These are phyloP conservation scores for Xylariaceae sp. DNA, from an alignment of 2,329 filamentous ascomycete genomes.

Conservation along the genomic window DNA sequence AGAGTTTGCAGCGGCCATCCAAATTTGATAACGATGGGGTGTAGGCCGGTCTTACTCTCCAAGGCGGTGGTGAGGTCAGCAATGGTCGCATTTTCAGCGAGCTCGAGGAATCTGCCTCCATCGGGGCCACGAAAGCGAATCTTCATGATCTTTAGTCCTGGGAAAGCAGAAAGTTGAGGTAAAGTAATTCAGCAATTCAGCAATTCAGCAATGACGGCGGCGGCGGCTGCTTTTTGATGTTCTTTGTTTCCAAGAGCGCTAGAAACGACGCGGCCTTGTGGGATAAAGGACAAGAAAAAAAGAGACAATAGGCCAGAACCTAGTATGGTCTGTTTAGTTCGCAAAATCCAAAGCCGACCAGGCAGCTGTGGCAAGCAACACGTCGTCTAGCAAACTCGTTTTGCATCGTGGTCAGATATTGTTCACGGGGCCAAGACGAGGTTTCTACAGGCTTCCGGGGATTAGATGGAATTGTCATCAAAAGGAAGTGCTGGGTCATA, in stretches of 20 bases:
- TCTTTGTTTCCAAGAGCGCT: background rate
- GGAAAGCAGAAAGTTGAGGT: background rate
- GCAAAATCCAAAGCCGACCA: background rate
- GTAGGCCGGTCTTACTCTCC: slow-evolving; percentile 57
- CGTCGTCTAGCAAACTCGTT: background rate
- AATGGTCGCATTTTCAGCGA: slow-evolving; percentile 64
- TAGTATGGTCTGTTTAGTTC: background rate
- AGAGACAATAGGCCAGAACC: background rate
- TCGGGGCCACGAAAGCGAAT: slow-evolving; percentile 69
- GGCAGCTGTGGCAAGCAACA: slow-evolving; percentile 3
- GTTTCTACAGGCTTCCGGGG: slow-evolving; percentile 10
- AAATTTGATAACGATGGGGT: slow-evolving; percentile 70
- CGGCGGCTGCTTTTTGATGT: background rate
- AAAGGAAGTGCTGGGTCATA: background rate
- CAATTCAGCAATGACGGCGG: background rate
- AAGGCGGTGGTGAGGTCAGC: slow-evolving; percentile 56
- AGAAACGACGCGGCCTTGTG: background rate
- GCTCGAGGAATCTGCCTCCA: slow-evolving; percentile 63
- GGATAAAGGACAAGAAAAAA: background rate
- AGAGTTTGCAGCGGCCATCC: slow-evolving; percentile 75
- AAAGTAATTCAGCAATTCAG: background rate
- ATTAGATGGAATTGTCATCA: background rate
- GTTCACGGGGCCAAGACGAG: slow-evolving; percentile 3
- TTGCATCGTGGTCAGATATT: slow-evolving; percentile 5
- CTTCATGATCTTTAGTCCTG: slow-evolving; percentile 47